Conservation (phyloP, 208 protist genomes). For the Crithidia expoeki region DNA sequence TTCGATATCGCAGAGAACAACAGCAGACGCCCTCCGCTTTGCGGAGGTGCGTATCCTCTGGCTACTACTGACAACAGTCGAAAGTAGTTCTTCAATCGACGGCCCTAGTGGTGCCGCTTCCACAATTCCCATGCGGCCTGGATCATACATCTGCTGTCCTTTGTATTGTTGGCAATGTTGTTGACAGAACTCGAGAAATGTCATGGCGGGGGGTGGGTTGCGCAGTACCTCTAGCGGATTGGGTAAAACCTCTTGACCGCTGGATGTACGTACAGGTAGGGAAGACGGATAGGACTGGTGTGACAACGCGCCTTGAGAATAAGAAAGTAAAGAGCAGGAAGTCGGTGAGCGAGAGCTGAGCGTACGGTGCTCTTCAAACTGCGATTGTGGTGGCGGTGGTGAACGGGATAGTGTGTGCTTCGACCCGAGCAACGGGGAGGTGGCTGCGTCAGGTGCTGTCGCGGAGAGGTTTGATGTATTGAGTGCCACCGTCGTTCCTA, state of each 20-base stretch:
- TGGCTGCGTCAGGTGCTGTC: background rate
- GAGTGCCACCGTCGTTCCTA: background rate
- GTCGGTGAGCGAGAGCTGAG: constrained; percentile 6
- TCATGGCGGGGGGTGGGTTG: background rate
- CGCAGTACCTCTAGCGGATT: background rate
- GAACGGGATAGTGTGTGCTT: background rate
- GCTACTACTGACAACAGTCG: background rate
- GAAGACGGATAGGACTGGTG: constrained; percentile 4
- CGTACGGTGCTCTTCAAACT: background rate
- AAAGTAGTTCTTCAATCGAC: background rate
- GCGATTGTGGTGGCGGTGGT: background rate
- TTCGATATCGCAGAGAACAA: too few relatives aligned
- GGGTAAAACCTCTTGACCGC: background rate
- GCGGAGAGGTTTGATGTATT: background rate
- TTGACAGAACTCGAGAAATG: background rate
- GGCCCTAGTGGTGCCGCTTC: background rate
- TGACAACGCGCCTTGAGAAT: constrained; percentile 7
- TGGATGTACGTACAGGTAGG: background rate
- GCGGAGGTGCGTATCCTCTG: background rate
- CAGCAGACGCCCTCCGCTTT: background rate
- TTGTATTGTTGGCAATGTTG: too few relatives aligned
- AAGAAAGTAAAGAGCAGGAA: constrained; percentile 17
- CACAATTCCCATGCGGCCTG: background rate
- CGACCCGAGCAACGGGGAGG: background rate
- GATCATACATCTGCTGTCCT: background rate